Evolutionary conservation across 2,329 filamentous ascomycete genomes (phyloP).

Genomic region (Talaromyces sp.): DNA sequence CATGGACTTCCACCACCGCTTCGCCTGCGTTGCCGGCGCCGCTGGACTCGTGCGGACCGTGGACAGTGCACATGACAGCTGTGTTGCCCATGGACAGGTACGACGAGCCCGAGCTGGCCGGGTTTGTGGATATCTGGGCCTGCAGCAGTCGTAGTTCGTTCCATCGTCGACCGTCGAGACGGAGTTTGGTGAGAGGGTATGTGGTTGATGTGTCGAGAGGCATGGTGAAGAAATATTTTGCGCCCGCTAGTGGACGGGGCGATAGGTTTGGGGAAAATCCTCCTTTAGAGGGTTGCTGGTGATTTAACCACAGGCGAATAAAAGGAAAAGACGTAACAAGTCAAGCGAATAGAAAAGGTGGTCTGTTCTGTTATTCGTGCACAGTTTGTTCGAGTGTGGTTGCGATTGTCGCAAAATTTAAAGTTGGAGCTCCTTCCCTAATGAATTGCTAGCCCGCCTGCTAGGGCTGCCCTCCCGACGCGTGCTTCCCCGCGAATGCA

Average conservation of each 20-base stretch:
- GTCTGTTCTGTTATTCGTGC: neutral
- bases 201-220: slow-evolving; percentile 90
- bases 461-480: neutral
- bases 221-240: slow-evolving; percentile 49
- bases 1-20: slow-evolving; percentile 71
- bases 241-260: neutral
- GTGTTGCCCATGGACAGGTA: slow-evolving; percentile 98
- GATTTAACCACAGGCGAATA: neutral
- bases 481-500: neutral
- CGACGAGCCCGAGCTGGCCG: slow-evolving; percentile 84
- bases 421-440: slow-evolving; percentile 19
- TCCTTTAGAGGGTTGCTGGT: neutral
- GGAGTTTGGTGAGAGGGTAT: slow-evolving; percentile 78
- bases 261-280: neutral
- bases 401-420: slow-evolving; percentile 8
- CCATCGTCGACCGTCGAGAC: slow-evolving; percentile 83
- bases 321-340: neutral
- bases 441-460: neutral
- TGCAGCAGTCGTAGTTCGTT: slow-evolving; percentile 89
- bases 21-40: slow-evolving; percentile 44
- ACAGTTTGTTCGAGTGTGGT: neutral
- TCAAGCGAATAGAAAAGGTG: neutral
- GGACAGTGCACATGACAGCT: slow-evolving; percentile 88
- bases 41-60: slow-evolving; percentile 66
- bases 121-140: slow-evolving; percentile 86